phyloP scores from a whole-genome alignment of 2,329 filamentous ascomycete species.

The Neofusicoccum kwambonambiense region DNA sequence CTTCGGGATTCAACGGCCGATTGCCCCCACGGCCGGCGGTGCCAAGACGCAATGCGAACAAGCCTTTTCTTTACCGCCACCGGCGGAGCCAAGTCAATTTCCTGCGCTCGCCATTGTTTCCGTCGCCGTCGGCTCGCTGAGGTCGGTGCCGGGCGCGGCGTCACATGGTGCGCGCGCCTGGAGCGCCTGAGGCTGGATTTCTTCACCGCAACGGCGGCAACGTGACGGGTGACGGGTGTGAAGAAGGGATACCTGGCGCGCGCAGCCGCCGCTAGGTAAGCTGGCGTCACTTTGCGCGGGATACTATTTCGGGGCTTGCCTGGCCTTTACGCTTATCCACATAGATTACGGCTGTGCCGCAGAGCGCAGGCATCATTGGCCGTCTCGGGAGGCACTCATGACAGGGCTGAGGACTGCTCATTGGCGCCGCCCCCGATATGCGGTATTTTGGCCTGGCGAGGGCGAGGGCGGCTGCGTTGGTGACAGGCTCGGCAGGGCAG shows the following conservation, averaged over 20 bases:
- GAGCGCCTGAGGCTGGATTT: background rate
- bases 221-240: background rate
- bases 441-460: background rate
- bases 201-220: background rate
- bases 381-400: background rate
- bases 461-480: background rate
- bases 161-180: background rate
- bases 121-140: background rate
- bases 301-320: background rate
- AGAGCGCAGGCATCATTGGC: background rate
- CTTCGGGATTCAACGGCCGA: background rate
- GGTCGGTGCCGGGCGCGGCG: background rate
- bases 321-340: background rate
- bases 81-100: background rate
- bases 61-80: background rate
- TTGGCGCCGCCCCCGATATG: background rate
- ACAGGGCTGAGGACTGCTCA: background rate
- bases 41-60: background rate
- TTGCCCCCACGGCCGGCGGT: background rate
- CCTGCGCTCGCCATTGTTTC: background rate
- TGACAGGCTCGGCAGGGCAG: constrained; percentile 1
- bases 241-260: background rate
- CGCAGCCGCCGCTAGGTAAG: background rate
- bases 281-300: background rate
- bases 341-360: background rate